A percentile compares a stretch with the other conserved stretches of the same genome.
phyloP scores from a whole-genome alignment of 176 grass and related monocot genomes.

The Aegilops longissima region DNA sequence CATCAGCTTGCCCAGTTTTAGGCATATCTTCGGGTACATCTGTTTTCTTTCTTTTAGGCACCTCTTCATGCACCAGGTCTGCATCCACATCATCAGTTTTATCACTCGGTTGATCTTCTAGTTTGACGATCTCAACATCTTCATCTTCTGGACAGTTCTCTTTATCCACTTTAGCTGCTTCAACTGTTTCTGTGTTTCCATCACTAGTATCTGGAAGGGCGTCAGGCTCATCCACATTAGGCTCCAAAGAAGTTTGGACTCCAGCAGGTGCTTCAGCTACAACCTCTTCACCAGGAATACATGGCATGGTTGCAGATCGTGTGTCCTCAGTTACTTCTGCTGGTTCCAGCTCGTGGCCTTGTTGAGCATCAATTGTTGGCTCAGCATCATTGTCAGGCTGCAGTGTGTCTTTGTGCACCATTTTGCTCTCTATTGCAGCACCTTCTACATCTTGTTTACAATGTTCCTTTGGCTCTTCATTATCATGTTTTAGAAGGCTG shows the following conservation, averaged over 20 bases:
- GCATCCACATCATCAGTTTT: constrained; percentile 1
- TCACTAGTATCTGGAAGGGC: constrained; percentile 10
- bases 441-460: constrained; percentile 20
- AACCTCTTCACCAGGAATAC: constrained; percentile 9
- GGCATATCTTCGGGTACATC: constrained; percentile 18
- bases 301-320: constrained; percentile 20
- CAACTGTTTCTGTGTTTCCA: constrained; percentile 18
- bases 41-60: constrained; percentile 16
- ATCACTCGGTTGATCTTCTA: constrained; percentile 30
- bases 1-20: constrained; percentile 8
- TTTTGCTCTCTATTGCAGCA: background rate
- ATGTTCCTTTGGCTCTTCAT: constrained; percentile 23
- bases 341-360: constrained; percentile 26
- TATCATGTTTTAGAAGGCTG: constrained; percentile 22
- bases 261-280: background rate
- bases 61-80: constrained; percentile 26
- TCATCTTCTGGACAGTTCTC: constrained; percentile 24
- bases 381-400: constrained; percentile 29
- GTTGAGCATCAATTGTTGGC: constrained; percentile 2
- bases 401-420: constrained; percentile 4
- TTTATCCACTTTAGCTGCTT: constrained; percentile 10
- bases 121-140: background rate
- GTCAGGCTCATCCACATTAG: background rate
- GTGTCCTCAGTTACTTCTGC: constrained; percentile 19
- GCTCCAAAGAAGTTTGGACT: constrained; percentile 17